Evolutionary conservation across 2,329 filamentous ascomycete genomes (phyloP).

Genomic region (Penicillium frequentans): DNA sequence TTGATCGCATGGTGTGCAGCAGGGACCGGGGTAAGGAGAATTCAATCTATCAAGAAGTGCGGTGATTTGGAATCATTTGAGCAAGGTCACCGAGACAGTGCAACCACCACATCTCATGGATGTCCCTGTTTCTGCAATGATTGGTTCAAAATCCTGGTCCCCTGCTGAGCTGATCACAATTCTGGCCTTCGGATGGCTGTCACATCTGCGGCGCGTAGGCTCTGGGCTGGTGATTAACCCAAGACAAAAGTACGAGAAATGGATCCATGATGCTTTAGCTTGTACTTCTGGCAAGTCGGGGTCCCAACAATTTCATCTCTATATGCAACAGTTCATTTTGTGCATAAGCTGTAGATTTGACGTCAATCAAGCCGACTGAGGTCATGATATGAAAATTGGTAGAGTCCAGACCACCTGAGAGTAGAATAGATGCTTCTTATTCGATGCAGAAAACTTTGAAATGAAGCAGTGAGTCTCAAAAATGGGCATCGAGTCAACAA

Average conservation of each 20-base stretch:
- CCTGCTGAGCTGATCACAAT: conserved; percentile 6
- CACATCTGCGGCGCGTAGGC: conserved; percentile 14
- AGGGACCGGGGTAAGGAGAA: not conserved
- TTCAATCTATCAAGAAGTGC: conserved; percentile 3
- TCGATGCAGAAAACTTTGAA: not conserved
- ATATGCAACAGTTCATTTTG: not conserved
- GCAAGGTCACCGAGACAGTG: conserved; percentile 6
- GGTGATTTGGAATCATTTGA: conserved; percentile 8
- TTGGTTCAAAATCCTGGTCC: conserved; percentile 7
- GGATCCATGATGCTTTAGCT: not conserved
- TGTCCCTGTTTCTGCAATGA: not conserved
- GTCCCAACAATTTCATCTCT: not conserved
- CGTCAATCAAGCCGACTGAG: not conserved
- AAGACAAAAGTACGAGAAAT: conserved; percentile 16
- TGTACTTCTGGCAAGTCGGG: conserved; percentile 15
- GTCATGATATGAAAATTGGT: not conserved
- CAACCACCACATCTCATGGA: conserved; percentile 1
- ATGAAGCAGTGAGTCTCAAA: not conserved
- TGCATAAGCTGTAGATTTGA: not conserved
- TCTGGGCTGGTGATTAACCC: not conserved
- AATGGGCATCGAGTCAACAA: not conserved
- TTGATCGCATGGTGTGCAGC: not conserved
- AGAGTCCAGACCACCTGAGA: not conserved
- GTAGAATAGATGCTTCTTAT: no score
- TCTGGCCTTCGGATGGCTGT: conserved; percentile 10